Conservation (phyloP, 2,329 filamentous ascomycete genomes). For the Diplodia corticola region DNA sequence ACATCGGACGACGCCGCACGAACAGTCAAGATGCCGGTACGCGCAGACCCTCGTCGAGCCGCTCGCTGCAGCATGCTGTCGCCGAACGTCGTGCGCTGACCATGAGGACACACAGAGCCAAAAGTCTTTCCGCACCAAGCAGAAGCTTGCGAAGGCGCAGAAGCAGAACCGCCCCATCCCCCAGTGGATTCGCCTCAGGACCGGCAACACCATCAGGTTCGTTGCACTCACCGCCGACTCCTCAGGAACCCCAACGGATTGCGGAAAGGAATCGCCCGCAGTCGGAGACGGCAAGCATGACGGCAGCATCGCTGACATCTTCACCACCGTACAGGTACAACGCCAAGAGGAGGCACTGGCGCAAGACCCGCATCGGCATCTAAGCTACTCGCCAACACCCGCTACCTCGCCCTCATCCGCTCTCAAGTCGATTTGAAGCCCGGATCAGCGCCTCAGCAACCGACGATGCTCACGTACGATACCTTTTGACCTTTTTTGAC, state of each 20-base stretch:
- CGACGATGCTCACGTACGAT: slow-evolving; percentile 17
- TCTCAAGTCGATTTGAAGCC: slow-evolving; percentile 20
- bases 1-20: slow-evolving; percentile 24
- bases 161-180: slow-evolving; percentile 99
- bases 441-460: slow-evolving; percentile 13
- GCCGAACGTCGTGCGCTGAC: slow-evolving; percentile 5
- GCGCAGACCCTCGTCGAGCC: neutral
- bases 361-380: slow-evolving; percentile 99
- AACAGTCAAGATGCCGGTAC: slow-evolving; percentile 24
- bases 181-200: slow-evolving; percentile 99
- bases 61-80: neutral
- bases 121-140: slow-evolving; percentile 99
- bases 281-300: neutral
- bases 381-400: slow-evolving; percentile 63
- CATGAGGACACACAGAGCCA: slow-evolving; percentile 68
- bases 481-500: slow-evolving; percentile 1
- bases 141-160: slow-evolving; percentile 99
- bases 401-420: slow-evolving; percentile 20
- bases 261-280: neutral
- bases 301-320: slow-evolving; percentile 22
- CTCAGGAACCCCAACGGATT: slow-evolving; percentile 20
- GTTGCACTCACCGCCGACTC: slow-evolving; percentile 37
- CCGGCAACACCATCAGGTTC: slow-evolving; percentile 99
- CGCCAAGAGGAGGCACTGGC: slow-evolving; percentile 99
- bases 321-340: slow-evolving; percentile 74